These are phyloP conservation scores for Funneliformis mosseae DNA, from an alignment of 192 early-diverging fungal genomes.

Conservation along the genomic window DNA sequence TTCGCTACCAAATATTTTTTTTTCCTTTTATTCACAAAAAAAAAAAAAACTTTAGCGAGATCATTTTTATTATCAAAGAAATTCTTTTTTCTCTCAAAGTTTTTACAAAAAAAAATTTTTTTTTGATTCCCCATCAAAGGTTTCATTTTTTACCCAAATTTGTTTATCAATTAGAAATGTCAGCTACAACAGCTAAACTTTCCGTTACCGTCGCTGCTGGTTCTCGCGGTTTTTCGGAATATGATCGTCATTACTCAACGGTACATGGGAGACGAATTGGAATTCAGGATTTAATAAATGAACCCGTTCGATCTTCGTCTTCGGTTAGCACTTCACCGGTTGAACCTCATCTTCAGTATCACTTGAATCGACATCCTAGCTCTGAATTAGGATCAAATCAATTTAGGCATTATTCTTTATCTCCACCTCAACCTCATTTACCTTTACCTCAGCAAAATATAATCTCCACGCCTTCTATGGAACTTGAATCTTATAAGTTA, in stretches of 20 bases:
- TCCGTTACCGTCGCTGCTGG: not conserved
- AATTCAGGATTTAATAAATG: not conserved
- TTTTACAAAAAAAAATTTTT: not conserved
- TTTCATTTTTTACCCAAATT: not conserved
- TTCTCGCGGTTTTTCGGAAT: not conserved
- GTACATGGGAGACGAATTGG: not conserved
- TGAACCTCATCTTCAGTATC: not conserved
- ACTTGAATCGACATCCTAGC: not conserved
- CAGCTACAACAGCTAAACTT: not conserved
- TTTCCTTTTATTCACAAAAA: too few species aligned
- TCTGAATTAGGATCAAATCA: not conserved
- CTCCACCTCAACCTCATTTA: not conserved
- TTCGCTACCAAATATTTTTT: too few species aligned
- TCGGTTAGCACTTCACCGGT: not conserved
- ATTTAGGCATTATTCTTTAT: not conserved
- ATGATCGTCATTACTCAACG: not conserved
- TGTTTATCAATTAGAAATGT: not conserved
- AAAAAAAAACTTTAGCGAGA: not conserved
- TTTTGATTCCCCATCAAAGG: not conserved
- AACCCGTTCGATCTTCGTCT: not conserved
- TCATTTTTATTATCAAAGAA: not conserved
- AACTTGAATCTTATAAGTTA: constrained; percentile 7
- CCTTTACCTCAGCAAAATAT: not conserved
- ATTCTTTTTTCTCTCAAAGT: not conserved
- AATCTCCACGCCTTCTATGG: not conserved